phyloP scores from a whole-genome alignment of 1,284 basidiomycete genomes.

The Melampsora americana region DNA sequence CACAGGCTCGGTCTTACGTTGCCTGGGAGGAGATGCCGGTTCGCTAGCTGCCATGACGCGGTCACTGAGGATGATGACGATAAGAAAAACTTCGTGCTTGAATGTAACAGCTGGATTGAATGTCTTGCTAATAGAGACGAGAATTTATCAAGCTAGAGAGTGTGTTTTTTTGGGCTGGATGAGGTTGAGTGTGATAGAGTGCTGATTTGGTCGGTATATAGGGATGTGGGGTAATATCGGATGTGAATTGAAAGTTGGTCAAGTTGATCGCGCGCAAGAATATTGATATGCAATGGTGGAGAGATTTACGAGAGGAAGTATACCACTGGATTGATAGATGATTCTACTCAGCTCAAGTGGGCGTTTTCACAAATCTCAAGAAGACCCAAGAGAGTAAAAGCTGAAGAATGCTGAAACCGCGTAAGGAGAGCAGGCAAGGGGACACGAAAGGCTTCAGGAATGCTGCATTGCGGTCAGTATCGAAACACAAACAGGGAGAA shows the following conservation, averaged over 20 bases:
- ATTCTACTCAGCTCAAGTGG: neutral
- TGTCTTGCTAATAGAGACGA: no score
- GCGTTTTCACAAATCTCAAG: neutral
- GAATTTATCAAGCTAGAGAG: no score
- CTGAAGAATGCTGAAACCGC: neutral
- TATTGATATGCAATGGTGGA: neutral
- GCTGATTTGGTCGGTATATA: neutral
- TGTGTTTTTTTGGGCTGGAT: no score
- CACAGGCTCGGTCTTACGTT: conserved; percentile 23
- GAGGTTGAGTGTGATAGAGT: no score
- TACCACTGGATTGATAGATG: neutral
- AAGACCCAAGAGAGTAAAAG: conserved; percentile 7
- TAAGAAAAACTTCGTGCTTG: neutral
- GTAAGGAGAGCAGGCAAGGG: conserved; percentile 6
- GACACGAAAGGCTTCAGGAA: neutral
- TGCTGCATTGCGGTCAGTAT: no score
- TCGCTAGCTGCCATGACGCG: neutral
- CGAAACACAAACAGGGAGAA: neutral
- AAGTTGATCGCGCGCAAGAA: no score
- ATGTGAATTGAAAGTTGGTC: neutral
- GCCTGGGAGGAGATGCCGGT: conserved; percentile 8
- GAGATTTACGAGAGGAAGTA: neutral
- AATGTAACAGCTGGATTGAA: neutral
- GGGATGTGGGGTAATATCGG: neutral
- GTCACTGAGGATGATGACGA: neutral